These are phyloP conservation scores for Arabidopsis lyrata DNA, from an alignment of 441 rosid species.

Conservation along the genomic window DNA sequence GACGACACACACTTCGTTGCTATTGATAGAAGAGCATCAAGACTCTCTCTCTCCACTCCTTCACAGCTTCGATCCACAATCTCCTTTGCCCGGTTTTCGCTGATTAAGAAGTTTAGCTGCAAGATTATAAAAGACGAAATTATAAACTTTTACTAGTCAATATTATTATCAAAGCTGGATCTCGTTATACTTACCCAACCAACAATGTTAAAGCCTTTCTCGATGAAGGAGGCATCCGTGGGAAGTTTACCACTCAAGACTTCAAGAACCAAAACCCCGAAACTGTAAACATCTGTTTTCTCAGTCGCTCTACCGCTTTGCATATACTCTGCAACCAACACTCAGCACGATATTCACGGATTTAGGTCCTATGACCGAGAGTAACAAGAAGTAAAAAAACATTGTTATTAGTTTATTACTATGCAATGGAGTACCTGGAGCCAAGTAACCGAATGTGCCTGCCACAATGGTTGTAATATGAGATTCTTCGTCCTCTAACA, in stretches of 20 bases:
- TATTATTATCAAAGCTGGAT: background rate
- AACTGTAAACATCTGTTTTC: constrained; percentile 97
- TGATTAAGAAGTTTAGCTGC: constrained; percentile 87
- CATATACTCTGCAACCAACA: constrained; percentile 75
- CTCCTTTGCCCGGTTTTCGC: constrained; percentile 74
- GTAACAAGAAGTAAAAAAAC: background rate
- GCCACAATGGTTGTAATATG: constrained; percentile 99
- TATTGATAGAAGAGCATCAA: constrained; percentile 81
- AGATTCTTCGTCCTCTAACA: constrained; percentile 95
- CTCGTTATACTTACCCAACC: constrained; percentile 81
- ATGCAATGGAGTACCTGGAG: constrained; percentile 73
- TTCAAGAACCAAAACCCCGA: constrained; percentile 96
- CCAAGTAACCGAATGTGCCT: constrained; percentile 97
- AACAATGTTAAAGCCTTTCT: constrained; percentile 94
- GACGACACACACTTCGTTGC: constrained; percentile 86
- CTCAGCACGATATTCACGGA: constrained; percentile 21
- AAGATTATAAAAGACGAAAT: constrained; percentile 3
- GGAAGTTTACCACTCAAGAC: constrained; percentile 97
- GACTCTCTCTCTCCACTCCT: constrained; percentile 80
- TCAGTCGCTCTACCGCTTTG: constrained; percentile 99
- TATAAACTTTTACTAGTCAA: background rate
- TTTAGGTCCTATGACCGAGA: constrained; percentile 4
- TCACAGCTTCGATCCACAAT: constrained; percentile 81
- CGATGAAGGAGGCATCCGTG: constrained; percentile 93
- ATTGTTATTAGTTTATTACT: constrained; percentile 3